Conservation (phyloP, 2,329 filamentous ascomycete genomes). For the Trichoderma sp. region DNA sequence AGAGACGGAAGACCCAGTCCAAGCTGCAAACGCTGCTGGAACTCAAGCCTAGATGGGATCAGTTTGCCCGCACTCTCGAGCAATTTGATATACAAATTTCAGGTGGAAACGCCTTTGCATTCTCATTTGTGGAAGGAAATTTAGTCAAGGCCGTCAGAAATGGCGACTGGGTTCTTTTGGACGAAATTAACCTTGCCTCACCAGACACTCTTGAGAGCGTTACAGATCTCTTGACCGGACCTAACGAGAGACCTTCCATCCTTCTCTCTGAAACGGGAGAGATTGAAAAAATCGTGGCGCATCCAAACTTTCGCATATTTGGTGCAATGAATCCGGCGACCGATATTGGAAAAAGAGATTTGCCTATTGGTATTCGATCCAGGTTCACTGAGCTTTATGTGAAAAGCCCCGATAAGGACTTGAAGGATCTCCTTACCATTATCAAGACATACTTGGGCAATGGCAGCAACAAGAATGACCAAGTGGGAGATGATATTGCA, state of each 20-base stretch:
- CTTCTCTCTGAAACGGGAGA: slow-evolving; percentile 91
- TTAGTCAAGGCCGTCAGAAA: slow-evolving; percentile 94
- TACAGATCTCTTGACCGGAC: slow-evolving; percentile 77
- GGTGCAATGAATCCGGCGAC: slow-evolving; percentile 99
- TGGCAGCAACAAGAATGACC: slow-evolving; percentile 66
- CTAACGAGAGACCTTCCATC: slow-evolving; percentile 72
- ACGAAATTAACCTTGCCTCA: slow-evolving; percentile 95
- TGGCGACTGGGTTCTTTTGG: slow-evolving; percentile 93
- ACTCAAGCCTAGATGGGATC: slow-evolving; percentile 69
- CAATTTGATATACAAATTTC: slow-evolving; percentile 79
- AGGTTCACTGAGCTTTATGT: slow-evolving; percentile 97
- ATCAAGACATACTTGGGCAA: slow-evolving; percentile 83
- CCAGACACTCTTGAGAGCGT: slow-evolving; percentile 94
- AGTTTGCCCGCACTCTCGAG: slow-evolving; percentile 70
- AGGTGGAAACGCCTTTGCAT: slow-evolving; percentile 76
- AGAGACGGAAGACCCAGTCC: slow-evolving; percentile 63
- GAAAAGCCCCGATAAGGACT: slow-evolving; percentile 79
- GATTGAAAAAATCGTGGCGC: slow-evolving; percentile 83
- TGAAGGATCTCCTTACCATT: slow-evolving; percentile 82
- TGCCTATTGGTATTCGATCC: slow-evolving; percentile 83
- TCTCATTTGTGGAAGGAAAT: slow-evolving; percentile 94
- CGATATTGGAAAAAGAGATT: slow-evolving; percentile 91
- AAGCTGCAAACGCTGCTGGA: slow-evolving; percentile 63
- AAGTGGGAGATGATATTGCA: slow-evolving; percentile 76
- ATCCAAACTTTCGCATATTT: slow-evolving; percentile 92